A percentile compares a stretch with the other conserved stretches of the same genome.
Conservation (phyloP, 257 asterid genomes). For the Osmanthus fragrans region DNA sequence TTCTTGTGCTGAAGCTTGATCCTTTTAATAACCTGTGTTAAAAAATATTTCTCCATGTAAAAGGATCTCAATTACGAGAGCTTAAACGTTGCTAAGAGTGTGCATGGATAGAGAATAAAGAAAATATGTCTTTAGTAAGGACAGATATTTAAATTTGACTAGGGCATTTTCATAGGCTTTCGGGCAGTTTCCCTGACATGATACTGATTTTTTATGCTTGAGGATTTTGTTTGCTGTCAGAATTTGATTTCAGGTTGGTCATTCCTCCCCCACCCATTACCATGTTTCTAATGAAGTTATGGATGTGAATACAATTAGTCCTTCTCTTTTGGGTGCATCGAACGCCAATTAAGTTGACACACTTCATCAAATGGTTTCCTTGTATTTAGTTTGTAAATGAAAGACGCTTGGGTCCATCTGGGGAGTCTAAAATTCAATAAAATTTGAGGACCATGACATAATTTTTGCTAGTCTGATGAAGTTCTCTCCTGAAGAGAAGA, state of each 20-base stretch:
- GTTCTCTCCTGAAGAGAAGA: no score
- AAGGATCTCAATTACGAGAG: not conserved
- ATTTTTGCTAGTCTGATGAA: slow-evolving; percentile 1
- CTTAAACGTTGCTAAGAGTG: not conserved
- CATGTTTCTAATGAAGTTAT: slow-evolving; percentile 14
- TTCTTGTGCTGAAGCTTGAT: not conserved
- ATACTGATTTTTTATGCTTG: slow-evolving; percentile 1
- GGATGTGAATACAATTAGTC: not conserved
- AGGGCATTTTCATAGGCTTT: not conserved
- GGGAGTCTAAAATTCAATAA: not conserved
- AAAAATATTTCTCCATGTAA: not conserved
- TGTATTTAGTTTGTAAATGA: slow-evolving; percentile 17
- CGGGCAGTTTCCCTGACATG: not conserved
- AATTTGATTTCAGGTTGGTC: slow-evolving; percentile 16
- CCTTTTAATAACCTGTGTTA: not conserved
- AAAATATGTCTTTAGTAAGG: not conserved
- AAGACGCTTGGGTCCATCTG: not conserved
- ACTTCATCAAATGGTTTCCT: not conserved
- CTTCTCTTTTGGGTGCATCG: slow-evolving; percentile 6
- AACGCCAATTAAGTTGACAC: slow-evolving; percentile 4
- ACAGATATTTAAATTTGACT: not conserved
- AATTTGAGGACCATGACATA: not conserved
- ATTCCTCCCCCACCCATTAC: not conserved
- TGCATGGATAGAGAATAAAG: not conserved
- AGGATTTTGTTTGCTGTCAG: slow-evolving; percentile 1